Evolutionary conservation across 345 rosid genomes (phyloP).

Genomic region (Dipteronia sinensis): DNA sequence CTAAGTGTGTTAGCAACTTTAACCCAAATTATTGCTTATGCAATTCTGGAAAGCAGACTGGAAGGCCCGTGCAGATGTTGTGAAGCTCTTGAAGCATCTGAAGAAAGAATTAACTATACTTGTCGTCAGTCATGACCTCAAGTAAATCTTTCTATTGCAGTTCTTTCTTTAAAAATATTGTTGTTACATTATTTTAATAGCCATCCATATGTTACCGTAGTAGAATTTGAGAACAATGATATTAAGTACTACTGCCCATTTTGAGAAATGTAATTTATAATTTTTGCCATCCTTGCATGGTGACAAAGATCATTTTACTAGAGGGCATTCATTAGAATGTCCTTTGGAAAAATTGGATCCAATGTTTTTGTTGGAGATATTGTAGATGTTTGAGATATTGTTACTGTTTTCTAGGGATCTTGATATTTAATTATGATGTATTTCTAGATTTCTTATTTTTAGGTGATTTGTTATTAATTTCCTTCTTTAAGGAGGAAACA

Average conservation of each 20-base stretch:
- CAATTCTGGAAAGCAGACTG: constrained; percentile 55
- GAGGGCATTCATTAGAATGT: neutral
- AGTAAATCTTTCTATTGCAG: constrained; percentile 45
- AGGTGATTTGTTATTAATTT: too few species aligned
- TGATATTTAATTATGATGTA: too few species aligned
- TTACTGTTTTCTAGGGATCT: too few species aligned
- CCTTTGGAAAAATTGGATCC: neutral
- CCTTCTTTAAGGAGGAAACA: too few species aligned
- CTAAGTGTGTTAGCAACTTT: neutral
- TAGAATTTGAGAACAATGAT: neutral
- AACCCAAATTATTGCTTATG: constrained; percentile 2
- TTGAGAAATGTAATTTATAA: neutral
- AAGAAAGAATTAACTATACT: constrained; percentile 82
- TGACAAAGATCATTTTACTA: neutral
- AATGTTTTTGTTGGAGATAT: neutral
- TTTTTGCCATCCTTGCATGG: neutral
- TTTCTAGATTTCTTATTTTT: too few species aligned
- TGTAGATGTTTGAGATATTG: too few species aligned
- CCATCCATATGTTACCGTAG: neutral
- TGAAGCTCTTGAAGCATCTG: constrained; percentile 81
- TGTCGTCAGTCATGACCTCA: constrained; percentile 93
- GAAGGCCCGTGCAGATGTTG: constrained; percentile 92
- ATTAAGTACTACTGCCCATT: neutral
- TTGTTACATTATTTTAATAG: neutral
- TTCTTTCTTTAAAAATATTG: constrained; percentile 17